Base-by-base conservation (phyloP, 1,284 basidiomycete genomes). In the Trametes pubescens region DNA sequence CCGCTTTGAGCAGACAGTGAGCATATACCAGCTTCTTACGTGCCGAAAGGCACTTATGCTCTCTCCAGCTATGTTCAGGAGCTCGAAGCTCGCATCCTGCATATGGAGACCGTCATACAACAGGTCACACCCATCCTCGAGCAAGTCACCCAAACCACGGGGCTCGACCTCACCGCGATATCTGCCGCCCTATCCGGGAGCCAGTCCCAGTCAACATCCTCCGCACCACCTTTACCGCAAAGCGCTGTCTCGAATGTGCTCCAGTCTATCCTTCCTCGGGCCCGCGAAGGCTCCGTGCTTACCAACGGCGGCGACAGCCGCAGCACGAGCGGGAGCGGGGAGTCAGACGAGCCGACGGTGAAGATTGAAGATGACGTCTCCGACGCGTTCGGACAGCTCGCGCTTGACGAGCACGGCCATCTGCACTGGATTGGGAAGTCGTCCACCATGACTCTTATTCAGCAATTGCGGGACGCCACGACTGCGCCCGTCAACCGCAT, bases 371-470 rank as follows among this genome's bases (percentile, higher is more conserved):
- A 84, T 70, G 91, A 92, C 75, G 83, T 93, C 68, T 87, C 85
- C 69, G 92, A 94, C 74, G 88, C 90, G 29, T 90, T 93, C 72
- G 94, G 93, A 22, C 93, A 95, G 74, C 85, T 95, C 61, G 91
- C 93, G 29, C 82, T 94, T 51, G 94, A 96, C 72, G 94, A 95
- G 75, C 89, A 94, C 70, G 94, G 94, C 24, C 93, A 95, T 76
- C 88, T 92, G 81, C 88, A 94, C 65, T 96, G 94, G 94, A 95
- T 96, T 71, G 94, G 94, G 37, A 91, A 93, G 52, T 95, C 93
- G 10, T 95, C 93, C 29, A 94, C 94, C 11, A 91, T 96, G 87
- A 93, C 93, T 10, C 84, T 96, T 68, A 93, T 96, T 59, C 93
- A 95, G 74, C 93, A 92, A 5, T 95, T 96, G 80, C 88, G 87